These are phyloP conservation scores for Camellia japonica DNA, from an alignment of 148 eudicot species.

Conservation along the genomic window DNA sequence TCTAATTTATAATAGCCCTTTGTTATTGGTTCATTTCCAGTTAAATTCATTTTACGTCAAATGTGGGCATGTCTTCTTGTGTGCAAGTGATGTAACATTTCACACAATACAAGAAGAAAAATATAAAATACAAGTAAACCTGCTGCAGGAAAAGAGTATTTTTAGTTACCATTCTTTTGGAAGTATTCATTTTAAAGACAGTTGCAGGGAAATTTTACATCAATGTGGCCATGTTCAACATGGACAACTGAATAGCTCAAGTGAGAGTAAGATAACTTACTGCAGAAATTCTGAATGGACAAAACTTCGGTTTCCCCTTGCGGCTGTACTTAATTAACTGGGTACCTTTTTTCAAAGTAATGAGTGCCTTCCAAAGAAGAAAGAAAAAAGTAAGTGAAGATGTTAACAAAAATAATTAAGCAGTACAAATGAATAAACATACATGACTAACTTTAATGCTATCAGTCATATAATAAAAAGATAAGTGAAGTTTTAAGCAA, in stretches of 20 bases:
- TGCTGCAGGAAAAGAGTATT: not conserved
- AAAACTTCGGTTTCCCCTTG: conserved; percentile 86
- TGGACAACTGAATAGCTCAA: conserved; percentile 10
- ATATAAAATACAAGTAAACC: not conserved
- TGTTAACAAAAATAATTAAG: not conserved
- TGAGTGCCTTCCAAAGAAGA: conserved; percentile 43
- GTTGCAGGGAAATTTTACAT: not conserved
- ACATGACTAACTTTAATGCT: not conserved
- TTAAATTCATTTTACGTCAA: not conserved
- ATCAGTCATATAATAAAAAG: not conserved
- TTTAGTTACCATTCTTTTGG: not conserved
- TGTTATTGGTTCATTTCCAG: not conserved
- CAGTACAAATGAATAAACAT: not conserved
- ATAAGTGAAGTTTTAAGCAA: not conserved
- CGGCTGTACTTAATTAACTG: conserved; percentile 86
- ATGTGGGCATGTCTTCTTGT: not conserved
- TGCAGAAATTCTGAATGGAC: conserved; percentile 80
- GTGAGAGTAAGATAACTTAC: conserved; percentile 28
- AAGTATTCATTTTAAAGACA: not conserved
- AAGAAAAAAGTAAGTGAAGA: conserved; percentile 12
- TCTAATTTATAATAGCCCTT: not conserved
- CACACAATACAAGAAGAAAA: not conserved
- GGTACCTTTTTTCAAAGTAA: conserved; percentile 79
- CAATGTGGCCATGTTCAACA: not conserved
- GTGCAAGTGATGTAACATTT: not conserved